A percentile compares a stretch with the other conserved stretches of the same genome.
phyloP scores from a whole-genome alignment of 805 yeast species.

The Metschnikowia cubensis region DNA sequence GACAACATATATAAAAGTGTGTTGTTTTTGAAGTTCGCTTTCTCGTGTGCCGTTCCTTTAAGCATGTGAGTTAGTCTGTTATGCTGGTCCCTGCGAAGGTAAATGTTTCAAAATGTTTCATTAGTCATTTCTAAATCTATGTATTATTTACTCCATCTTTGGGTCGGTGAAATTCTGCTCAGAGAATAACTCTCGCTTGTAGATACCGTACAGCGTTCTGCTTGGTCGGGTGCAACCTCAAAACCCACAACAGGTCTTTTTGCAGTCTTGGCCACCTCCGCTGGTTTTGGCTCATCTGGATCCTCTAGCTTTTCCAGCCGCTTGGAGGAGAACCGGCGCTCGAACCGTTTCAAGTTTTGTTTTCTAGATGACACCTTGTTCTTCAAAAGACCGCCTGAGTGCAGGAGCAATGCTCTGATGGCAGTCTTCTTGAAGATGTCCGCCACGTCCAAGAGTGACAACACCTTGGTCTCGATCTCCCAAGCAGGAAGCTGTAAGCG shows the following conservation, averaged over 20 bases:
- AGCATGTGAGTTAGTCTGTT: too few relatives aligned
- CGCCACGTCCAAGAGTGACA: conserved; percentile 36
- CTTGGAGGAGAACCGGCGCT: neutral
- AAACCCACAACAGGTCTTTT: too few relatives aligned
- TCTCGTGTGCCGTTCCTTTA: too few relatives aligned
- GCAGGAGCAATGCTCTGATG: conserved; percentile 30
- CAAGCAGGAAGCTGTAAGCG: conserved; percentile 33
- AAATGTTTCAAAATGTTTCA: neutral
- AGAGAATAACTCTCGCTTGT: neutral
- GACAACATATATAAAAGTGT: conserved; percentile 28
- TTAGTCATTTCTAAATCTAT: neutral
- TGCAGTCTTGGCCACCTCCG: too few relatives aligned
- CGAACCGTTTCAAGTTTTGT: conserved; percentile 5
- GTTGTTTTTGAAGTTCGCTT: too few relatives aligned
- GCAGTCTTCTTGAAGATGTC: conserved; percentile 29
- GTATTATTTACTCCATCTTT: neutral
- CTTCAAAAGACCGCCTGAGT: conserved; percentile 32
- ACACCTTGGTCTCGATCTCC: conserved; percentile 24
- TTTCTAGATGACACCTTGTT: conserved; percentile 26
- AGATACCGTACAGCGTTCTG: neutral
- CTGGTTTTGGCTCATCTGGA: too few relatives aligned
- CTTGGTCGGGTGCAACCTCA: neutral
- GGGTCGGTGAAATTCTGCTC: neutral
- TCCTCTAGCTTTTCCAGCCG: too few relatives aligned
- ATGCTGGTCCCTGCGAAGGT: too few relatives aligned